These are phyloP conservation scores for Prunus fruticosa DNA, from an alignment of 306 rosid genomes.

Conservation along the genomic window DNA sequence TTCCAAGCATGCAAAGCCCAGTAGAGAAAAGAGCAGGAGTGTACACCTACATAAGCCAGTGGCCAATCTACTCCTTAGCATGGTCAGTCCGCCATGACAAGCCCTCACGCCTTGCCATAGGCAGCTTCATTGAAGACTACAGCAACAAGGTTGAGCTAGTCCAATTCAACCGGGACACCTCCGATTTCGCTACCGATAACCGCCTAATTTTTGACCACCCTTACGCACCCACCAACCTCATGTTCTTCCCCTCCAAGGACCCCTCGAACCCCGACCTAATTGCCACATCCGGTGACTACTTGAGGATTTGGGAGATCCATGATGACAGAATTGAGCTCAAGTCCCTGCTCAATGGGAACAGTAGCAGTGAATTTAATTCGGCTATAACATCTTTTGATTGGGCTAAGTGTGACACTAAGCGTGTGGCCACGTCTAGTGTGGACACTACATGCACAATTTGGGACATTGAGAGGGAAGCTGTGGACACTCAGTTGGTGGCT, in stretches of 20 bases:
- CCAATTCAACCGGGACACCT: constrained; percentile 43
- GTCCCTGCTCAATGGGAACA: constrained; percentile 48
- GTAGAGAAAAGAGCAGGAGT: constrained; percentile 38
- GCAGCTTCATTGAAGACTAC: constrained; percentile 55
- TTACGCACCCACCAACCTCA: constrained; percentile 60
- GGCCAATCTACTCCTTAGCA: constrained; percentile 54
- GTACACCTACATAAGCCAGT: constrained; percentile 46
- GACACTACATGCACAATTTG: constrained; percentile 64
- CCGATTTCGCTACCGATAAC: constrained; percentile 40
- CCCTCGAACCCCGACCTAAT: constrained; percentile 46
- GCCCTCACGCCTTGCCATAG: constrained; percentile 50
- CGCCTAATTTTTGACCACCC: constrained; percentile 59
- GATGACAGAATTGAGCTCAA: constrained; percentile 53
- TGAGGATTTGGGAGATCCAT: constrained; percentile 62
- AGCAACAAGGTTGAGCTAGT: constrained; percentile 65
- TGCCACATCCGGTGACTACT: constrained; percentile 63
- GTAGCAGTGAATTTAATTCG: constrained; percentile 42
- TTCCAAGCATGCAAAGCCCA: constrained; percentile 36
- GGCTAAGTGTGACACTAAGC: constrained; percentile 37
- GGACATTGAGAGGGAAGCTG: constrained; percentile 55
- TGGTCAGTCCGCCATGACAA: constrained; percentile 62
- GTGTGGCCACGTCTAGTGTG: constrained; percentile 46
- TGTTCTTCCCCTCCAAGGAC: constrained; percentile 66
- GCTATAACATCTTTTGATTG: constrained; percentile 63
- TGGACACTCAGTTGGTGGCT: constrained; percentile 64